Evolutionary conservation across 345 rosid genomes (phyloP), one percentile per base, ranked within the genome.

Genomic region (Populus ilicifolia): DNA sequence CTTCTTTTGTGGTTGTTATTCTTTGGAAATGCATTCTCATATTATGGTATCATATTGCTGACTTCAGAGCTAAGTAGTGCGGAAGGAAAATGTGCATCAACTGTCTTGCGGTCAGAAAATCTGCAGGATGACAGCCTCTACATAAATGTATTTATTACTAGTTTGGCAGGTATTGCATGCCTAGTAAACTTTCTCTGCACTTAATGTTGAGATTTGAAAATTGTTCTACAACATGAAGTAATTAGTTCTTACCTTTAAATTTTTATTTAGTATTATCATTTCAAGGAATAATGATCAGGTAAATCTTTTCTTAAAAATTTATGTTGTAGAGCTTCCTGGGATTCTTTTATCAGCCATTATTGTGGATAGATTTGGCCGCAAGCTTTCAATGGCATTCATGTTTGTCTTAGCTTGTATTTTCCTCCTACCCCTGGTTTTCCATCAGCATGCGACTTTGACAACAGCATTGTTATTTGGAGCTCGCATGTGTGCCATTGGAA

Each of bases 351-450:
- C 70, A 0, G 83, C 77, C 11, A 23, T 80, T 3, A 67, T 67
- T 18, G 77, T 76, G 70, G 83, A 80, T 67, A 71, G 46, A 61
- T 10, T 80, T 54, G 83, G 83, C 13, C 80, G 83, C 64, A 80
- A 76, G 65, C 63, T 39, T 67, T 80, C 83, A 8, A 52, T 80
- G 83, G 67, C 30, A 43, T 11, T 80, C 8, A 71, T 80, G 77
- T 80, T 77, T 18, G 17, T 66, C 59, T 9, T 72, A n/a, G 67
- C 73, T 20, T 43, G 41, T 8, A 33, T 80, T 29, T 80, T 72
- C 70, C 83, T 80, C 59, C 21, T 80, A 16, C 83, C 83, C 13
- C 76, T 80, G 67, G 39, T 46, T 38, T 54, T 1, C 63, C 30
- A 35, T 23, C 70, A 76, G 35, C 23, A 36, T 30, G 70, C 63